These are phyloP conservation scores for Lyophyllum decastes DNA, from an alignment of 768 basidiomycete species.

Conservation along the genomic window DNA sequence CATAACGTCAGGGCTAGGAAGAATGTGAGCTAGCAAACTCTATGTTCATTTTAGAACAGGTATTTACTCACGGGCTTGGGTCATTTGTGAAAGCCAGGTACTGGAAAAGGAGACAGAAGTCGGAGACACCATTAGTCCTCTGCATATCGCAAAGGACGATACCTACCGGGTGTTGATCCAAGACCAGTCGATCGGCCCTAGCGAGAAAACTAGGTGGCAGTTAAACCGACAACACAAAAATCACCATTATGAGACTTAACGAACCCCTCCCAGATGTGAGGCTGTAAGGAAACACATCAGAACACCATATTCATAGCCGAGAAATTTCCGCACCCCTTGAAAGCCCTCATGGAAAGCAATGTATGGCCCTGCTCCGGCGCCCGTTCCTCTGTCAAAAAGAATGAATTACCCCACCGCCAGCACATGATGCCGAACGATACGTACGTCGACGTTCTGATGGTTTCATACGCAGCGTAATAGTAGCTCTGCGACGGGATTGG, in stretches of 20 bases:
- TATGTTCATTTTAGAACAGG: neutral
- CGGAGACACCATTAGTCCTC: conserved; percentile 32
- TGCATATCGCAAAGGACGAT: neutral
- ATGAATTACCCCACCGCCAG: conserved; percentile 40
- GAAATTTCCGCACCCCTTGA: conserved; percentile 47
- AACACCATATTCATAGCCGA: conserved; percentile 12
- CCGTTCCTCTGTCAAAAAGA: conserved; percentile 69
- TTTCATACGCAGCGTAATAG: conserved; percentile 50
- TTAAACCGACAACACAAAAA: neutral
- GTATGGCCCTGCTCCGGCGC: conserved; percentile 66
- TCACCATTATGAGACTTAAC: conserved; percentile 18
- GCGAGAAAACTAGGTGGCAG: conserved; percentile 39
- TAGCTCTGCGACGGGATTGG: conserved; percentile 54
- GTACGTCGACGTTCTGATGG: conserved; percentile 45
- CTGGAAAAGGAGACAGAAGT: conserved; percentile 34
- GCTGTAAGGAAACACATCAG: conserved; percentile 26
- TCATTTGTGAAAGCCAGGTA: conserved; percentile 47
- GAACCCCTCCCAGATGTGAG: conserved; percentile 46
- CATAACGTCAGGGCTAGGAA: conserved; percentile 36
- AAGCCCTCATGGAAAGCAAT: conserved; percentile 55
- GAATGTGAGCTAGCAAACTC: conserved; percentile 5
- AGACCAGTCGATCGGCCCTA: conserved; percentile 60
- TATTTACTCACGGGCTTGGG: conserved; percentile 36
- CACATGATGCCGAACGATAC: conserved; percentile 18
- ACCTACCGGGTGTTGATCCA: conserved; percentile 61